Evolutionary conservation across 1,284 basidiomycete genomes (phyloP), one percentile per base, ranked within the genome.

Genomic region (Fomitopsis palustris): DNA sequence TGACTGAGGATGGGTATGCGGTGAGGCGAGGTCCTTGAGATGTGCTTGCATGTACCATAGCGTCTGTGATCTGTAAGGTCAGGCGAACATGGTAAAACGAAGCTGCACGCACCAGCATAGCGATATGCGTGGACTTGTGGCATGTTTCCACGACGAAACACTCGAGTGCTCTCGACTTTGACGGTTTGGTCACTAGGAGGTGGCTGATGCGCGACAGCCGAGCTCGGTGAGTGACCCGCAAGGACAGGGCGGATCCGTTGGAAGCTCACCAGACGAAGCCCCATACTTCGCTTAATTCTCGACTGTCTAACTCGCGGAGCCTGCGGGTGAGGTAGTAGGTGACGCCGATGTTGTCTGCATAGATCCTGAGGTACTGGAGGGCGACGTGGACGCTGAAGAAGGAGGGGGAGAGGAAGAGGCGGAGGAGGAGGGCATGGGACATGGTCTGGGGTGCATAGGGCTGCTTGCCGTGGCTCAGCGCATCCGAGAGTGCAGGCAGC

Each of bases 31-130:
- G 74, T 98, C 96, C 62, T 85, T 87, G n/a, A 98, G 79, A 31
- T 92, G 87, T 23, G 95, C 92, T 84, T 98, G 96, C 89, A 98
- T 95, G 74, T 95, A 97, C 95, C 95, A 98, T 54, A 98, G 78
- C 0, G 96, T 97, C 95, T 96, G 60, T n/a, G 17, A 35, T 16
- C 17, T 14, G 31, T 52, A 3, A 33, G 49, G 12, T 5, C 35
- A 9, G 57, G 57, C 52, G 61, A 55, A 60, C 55, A 61, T 45
- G 57, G 52, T 54, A 52, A 53, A 61, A 60, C 55, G 27, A 29
- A 14, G 12, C 8, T 14, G 16, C 60, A 86, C 94, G 74, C 72
- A 96, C 95, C 67, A 95, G 84, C 84, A 97, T 92, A 60, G 95
- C 93, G 59, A 96, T 86, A 74, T 98, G 96, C 0, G 95, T 95